Percentiles rank a stretch among this genome's conserved stretches.
These are phyloP conservation scores for Selenicereus undatus DNA, from an alignment of 148 eudicot genomes.

Conservation along the genomic window DNA sequence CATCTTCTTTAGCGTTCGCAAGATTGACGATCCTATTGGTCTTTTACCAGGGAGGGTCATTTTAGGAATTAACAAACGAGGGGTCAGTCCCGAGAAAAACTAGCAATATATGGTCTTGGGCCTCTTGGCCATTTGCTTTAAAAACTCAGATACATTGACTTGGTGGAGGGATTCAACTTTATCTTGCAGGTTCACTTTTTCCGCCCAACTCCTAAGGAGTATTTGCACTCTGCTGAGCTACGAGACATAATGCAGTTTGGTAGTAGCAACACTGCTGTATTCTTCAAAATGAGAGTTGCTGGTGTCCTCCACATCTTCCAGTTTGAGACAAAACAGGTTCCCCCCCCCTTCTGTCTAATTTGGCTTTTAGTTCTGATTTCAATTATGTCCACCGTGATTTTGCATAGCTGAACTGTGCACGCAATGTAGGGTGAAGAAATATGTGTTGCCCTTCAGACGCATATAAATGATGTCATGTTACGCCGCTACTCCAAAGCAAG, in stretches of 20 bases:
- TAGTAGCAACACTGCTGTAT: constrained; percentile 96
- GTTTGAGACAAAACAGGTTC: constrained; percentile 98
- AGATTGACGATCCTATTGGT: constrained; percentile 99
- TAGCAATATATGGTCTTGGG: neutral
- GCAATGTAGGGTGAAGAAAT: constrained; percentile 87
- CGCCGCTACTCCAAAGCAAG: constrained; percentile 98
- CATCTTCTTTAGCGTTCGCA: constrained; percentile 91
- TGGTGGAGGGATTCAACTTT: neutral
- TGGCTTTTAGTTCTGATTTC: neutral
- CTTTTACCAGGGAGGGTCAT: constrained; percentile 91
- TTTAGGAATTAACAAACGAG: constrained; percentile 94
- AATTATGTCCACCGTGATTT: neutral
- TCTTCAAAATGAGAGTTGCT: constrained; percentile 99
- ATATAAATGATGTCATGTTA: constrained; percentile 97
- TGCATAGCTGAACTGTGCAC: constrained; percentile 13
- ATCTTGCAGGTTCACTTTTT: constrained; percentile 82
- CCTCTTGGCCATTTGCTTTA: neutral
- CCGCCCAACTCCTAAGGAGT: constrained; percentile 96
- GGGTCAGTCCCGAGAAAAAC: constrained; percentile 45
- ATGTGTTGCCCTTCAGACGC: constrained; percentile 98
- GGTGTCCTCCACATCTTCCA: constrained; percentile 97
- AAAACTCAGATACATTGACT: neutral
- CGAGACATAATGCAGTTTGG: constrained; percentile 99
- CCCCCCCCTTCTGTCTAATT: neutral
- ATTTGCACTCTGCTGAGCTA: constrained; percentile 91